Conservation (phyloP, 163 green algal genomes). For the Scenedesmus sp. region DNA sequence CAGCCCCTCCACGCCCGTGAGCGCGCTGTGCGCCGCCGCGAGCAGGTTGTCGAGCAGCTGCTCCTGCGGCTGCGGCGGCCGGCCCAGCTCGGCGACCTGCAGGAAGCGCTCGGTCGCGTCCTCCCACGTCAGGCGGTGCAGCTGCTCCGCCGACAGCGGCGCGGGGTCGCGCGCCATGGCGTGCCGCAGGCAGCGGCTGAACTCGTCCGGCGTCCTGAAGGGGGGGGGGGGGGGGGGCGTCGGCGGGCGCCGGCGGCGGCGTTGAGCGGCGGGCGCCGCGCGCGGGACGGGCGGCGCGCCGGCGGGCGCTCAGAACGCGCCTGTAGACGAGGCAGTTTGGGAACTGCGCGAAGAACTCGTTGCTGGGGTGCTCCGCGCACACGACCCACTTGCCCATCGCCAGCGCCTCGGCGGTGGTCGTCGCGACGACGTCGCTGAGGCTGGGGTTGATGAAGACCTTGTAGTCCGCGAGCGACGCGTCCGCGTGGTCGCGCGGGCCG, state of each 20-base stretch:
- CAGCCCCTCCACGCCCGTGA: constrained; percentile 65
- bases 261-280: too few species aligned
- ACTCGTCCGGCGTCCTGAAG: constrained; percentile 79
- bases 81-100: constrained; percentile 78
- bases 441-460: constrained; percentile 96
- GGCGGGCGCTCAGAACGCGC: too few species aligned
- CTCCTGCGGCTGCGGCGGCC: constrained; percentile 50
- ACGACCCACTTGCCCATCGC: constrained; percentile 99
- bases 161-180: constrained; percentile 78
- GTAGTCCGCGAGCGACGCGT: constrained; percentile 83
- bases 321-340: constrained; percentile 96
- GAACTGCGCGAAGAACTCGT: constrained; percentile 92
- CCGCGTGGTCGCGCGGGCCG: constrained; percentile 80
- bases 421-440: constrained; percentile 94
- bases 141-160: constrained; percentile 79
- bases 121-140: constrained; percentile 88
- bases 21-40: constrained; percentile 63
- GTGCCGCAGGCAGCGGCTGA: constrained; percentile 76
- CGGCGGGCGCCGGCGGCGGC: too few species aligned
- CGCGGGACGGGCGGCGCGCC: too few species aligned
- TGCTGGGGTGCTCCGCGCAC: constrained; percentile 91
- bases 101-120: constrained; percentile 88
- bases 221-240: too few species aligned
- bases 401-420: constrained; percentile 96
- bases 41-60: constrained; percentile 65